A percentile compares a stretch with the other conserved stretches of the same genome.
Evolutionary conservation across 306 rosid genomes (phyloP).

Genomic region (Fragaria vesca): DNA sequence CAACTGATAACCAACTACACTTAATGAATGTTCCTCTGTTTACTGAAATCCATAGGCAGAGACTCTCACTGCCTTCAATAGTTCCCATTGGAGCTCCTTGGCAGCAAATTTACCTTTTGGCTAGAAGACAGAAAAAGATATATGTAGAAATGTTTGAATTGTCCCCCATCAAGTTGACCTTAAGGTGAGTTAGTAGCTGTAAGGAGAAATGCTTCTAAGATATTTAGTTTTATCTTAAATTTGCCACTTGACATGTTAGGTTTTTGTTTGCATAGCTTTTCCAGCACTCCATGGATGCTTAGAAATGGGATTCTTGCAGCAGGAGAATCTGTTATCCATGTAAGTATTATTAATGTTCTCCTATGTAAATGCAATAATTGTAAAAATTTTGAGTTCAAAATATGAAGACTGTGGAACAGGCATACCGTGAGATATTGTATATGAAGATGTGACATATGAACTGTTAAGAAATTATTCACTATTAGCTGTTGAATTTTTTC

Average conservation of each 20-base stretch:
- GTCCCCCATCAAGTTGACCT: conserved; percentile 74
- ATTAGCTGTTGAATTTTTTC: not conserved
- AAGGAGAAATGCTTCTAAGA: conserved; percentile 9
- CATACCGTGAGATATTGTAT: not conserved
- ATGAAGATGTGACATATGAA: not conserved
- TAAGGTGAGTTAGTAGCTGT: conserved; percentile 51
- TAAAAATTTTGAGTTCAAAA: not conserved
- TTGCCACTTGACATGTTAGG: conserved; percentile 22
- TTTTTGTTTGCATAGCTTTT: conserved; percentile 63
- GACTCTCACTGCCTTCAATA: conserved; percentile 53
- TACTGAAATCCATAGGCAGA: conserved; percentile 34
- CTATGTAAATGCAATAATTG: not conserved
- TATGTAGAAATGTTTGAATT: conserved; percentile 83
- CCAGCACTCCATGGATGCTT: conserved; percentile 94
- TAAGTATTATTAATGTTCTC: conserved; percentile 31
- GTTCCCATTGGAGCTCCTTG: conserved; percentile 97
- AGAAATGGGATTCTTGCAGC: conserved; percentile 62
- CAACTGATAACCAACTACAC: conserved; percentile 36
- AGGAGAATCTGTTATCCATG: conserved; percentile 80
- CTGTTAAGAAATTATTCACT: not conserved
- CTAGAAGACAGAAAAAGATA: conserved; percentile 86
- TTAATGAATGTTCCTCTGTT: conserved; percentile 33
- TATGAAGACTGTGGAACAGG: not conserved
- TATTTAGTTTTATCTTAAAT: conserved; percentile 22
- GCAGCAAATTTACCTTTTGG: conserved; percentile 87